Base-by-base conservation (phyloP, 352 stramenopile genomes). In the Blastocystis sp. region DNA sequence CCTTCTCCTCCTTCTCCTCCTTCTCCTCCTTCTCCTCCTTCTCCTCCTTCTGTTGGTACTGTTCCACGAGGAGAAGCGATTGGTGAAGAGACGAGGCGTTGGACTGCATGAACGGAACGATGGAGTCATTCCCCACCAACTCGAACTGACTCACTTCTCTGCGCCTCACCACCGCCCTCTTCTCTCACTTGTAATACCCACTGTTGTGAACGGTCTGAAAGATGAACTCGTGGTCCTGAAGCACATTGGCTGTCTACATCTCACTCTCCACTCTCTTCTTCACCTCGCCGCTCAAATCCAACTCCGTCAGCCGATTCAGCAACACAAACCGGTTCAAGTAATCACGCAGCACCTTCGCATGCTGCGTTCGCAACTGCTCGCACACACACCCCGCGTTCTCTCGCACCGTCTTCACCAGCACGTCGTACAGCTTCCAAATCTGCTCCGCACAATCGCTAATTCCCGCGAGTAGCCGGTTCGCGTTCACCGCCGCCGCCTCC, bases 201-300 rank as follows among this genome's bases (percentile, higher is more conserved):
- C 28, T 62, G 0, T 62, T 4, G 23, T n/a, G 45, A 59, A 81
- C 71, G n/a, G 52, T 62, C 1, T 66, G 52, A 70, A 84, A 84
- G 2, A 84, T 53, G 2, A 11, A 10, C 14, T 48, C 7, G 48
- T 84, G 74, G 23, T 84, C 74, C 28, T 84, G 21, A 43, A 84
- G 14, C 21, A 69, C 45, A 23, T 84, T 40, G 4, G 2, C 11
- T 23, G 38, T 84, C 74, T 84, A 70, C 2, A 56, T 11, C 9
- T 67, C 5, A 67, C 11, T 38, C 48, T 5, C 5, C 45, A 17
- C 5, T 56, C 34, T 45, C 38, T 17, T 3, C 9, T 10, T n/a
- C 56, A 84, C 74, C 48, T 84, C 74, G 23, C 74, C 74, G 2
- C 61, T 67, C 53, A 84, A 40, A 70, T 84, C 74, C 2, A 19